Percentiles rank a stretch among this genome's conserved stretches.
These are phyloP conservation scores for Nicotiana undulata DNA, from an alignment of 257 asterid genomes.

Conservation along the genomic window DNA sequence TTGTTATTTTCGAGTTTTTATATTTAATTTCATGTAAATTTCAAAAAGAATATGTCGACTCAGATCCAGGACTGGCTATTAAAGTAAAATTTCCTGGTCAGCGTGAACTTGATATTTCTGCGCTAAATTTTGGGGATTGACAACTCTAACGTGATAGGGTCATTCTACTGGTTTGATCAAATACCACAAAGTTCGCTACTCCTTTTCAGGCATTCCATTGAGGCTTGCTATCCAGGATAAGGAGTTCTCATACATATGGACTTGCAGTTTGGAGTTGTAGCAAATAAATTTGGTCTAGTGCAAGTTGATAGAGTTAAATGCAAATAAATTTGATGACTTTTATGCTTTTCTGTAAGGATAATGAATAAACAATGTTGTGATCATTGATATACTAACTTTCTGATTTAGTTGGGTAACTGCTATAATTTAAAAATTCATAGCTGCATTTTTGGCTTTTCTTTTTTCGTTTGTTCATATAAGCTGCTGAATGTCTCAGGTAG, in stretches of 20 bases:
- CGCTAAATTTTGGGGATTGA: neutral
- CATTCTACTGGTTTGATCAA: neutral
- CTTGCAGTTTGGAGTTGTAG: neutral
- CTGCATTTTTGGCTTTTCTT: neutral
- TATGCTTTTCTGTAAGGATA: neutral
- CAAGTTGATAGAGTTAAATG: neutral
- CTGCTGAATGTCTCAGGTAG: constrained; percentile 53
- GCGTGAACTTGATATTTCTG: neutral
- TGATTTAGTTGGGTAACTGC: neutral
- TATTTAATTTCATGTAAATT: neutral
- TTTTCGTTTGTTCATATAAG: neutral
- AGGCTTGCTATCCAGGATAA: neutral
- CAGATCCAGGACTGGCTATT: neutral
- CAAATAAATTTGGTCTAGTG: neutral
- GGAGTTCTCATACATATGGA: neutral
- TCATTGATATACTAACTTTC: neutral
- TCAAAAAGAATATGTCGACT: neutral
- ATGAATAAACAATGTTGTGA: neutral
- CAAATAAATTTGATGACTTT: neutral
- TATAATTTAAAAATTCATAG: neutral
- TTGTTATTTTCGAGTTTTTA: neutral
- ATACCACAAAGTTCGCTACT: neutral
- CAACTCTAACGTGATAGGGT: neutral
- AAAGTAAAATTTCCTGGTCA: neutral
- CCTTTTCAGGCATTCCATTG: neutral